Evolutionary conservation across 2,329 filamentous ascomycete species (phyloP).

Genomic region (Fusarium decemcellulare): DNA sequence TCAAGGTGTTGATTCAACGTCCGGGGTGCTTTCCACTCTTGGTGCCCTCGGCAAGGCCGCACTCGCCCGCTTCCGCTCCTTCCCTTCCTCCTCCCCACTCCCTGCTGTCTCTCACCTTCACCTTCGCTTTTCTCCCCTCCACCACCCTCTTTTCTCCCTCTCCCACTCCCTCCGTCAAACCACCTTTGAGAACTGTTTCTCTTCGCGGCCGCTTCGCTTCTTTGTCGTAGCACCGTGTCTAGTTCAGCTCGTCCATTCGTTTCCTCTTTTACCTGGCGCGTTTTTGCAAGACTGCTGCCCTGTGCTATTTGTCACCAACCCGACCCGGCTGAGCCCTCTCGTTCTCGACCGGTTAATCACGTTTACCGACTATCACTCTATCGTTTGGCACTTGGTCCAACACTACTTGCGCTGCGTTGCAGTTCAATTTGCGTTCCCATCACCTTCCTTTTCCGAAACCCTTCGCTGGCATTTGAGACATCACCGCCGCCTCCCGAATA

Average conservation of each 20-base stretch:
- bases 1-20: slow-evolving; percentile 22
- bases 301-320: slow-evolving; percentile 23
- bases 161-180: slow-evolving; percentile 19
- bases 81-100: slow-evolving; percentile 30
- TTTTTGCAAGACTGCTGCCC: slow-evolving; percentile 42
- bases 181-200: slow-evolving; percentile 39
- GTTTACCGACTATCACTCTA: slow-evolving; percentile 24
- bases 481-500: slow-evolving; percentile 36
- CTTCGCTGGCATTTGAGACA: slow-evolving; percentile 44
- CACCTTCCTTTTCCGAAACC: slow-evolving; percentile 23
- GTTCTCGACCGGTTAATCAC: slow-evolving; percentile 26
- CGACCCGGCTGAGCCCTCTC: slow-evolving; percentile 10
- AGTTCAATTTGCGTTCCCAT: slow-evolving; percentile 25
- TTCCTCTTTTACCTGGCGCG: slow-evolving; percentile 40
- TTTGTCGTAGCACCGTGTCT: slow-evolving; percentile 33
- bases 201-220: slow-evolving; percentile 38
- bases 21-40: slow-evolving; percentile 15
- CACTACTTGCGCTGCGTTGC: slow-evolving; percentile 27
- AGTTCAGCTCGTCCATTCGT: slow-evolving; percentile 49
- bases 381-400: slow-evolving; percentile 48
- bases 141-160: neutral
- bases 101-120: slow-evolving; percentile 34
- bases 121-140: slow-evolving; percentile 11
- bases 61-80: slow-evolving; percentile 14
- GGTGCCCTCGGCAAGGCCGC: slow-evolving; percentile 19